These are phyloP conservation scores for Orbilia brochopaga DNA, from an alignment of 2,329 filamentous ascomycete genomes.

Conservation along the genomic window DNA sequence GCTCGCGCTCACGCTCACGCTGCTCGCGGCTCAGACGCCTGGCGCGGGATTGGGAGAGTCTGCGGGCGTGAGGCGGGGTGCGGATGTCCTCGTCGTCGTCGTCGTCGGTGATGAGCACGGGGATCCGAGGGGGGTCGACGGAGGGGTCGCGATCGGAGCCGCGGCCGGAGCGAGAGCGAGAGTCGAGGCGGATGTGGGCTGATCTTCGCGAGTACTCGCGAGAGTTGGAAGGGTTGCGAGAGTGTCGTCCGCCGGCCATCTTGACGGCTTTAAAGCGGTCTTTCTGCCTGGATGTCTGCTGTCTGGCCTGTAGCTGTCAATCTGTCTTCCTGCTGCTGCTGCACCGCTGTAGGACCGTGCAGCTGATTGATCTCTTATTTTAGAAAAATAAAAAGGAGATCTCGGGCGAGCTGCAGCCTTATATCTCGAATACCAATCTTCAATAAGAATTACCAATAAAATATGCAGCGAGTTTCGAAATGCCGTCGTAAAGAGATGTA, in stretches of 20 bases:
- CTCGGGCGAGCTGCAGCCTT: no score
- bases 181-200: slow-evolving; percentile 2
- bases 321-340: no score
- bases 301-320: no score
- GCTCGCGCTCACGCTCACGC: slow-evolving; percentile 23
- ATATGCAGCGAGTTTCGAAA: no score
- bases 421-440: no score
- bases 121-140: not conserved
- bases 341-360: no score
- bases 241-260: slow-evolving; percentile 27
- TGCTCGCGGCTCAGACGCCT: slow-evolving; percentile 30
- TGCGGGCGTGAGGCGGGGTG: slow-evolving; percentile 1
- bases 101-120: not conserved
- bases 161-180: not conserved
- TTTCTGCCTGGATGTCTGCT: not conserved
- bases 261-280: not conserved
- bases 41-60: slow-evolving; percentile 26
- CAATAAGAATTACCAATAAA: no score
- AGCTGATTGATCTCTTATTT: no score
- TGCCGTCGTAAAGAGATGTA: no score
- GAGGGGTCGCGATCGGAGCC: not conserved
- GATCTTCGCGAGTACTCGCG: slow-evolving; percentile 12
- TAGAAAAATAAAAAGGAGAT: no score
- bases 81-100: slow-evolving; percentile 2
- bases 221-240: slow-evolving; percentile 22